phyloP scores from a whole-genome alignment of 495 filamentous ascomycete species.

The Penicillium turbatum region DNA sequence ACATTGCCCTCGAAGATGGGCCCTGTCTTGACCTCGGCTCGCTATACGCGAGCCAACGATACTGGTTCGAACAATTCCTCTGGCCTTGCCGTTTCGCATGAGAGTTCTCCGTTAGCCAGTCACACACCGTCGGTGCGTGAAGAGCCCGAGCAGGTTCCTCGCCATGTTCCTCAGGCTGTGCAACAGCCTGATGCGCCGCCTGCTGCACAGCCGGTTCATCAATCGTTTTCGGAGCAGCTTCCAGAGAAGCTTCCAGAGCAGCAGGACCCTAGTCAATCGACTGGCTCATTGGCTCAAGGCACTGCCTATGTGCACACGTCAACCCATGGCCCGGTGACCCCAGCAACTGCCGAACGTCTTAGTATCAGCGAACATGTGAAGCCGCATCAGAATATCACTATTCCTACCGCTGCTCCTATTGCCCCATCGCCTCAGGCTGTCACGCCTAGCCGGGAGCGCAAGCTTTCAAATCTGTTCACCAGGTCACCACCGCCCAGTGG shows the following conservation, averaged over 20 bases:
- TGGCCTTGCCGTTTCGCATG: conserved; percentile 29
- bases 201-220: not conserved
- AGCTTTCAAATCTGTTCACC: conserved; percentile 62
- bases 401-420: conserved; percentile 29
- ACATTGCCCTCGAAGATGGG: conserved; percentile 93
- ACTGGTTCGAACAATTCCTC: conserved; percentile 28
- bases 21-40: conserved; percentile 58
- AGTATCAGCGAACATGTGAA: conserved; percentile 28
- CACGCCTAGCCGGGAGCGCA: conserved; percentile 68
- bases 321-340: conserved; percentile 36
- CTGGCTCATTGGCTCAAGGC: conserved; percentile 12
- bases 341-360: conserved; percentile 18
- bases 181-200: not conserved
- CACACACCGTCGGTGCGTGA: conserved; percentile 32
- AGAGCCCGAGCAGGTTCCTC: conserved; percentile 9
- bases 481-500: conserved; percentile 54
- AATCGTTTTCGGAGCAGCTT: not conserved
- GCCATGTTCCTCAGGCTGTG: no score
- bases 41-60: conserved; percentile 46
- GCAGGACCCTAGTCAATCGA: not conserved
- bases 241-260: not conserved
- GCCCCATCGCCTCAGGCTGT: conserved; percentile 40
- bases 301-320: conserved; percentile 31
- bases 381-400: conserved; percentile 44
- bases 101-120: conserved; percentile 34